Evolutionary conservation across 371 early-diverging fungal genomes (phyloP), one percentile per base, ranked within the genome.

Genomic region (Capillidium heterosporum): DNA sequence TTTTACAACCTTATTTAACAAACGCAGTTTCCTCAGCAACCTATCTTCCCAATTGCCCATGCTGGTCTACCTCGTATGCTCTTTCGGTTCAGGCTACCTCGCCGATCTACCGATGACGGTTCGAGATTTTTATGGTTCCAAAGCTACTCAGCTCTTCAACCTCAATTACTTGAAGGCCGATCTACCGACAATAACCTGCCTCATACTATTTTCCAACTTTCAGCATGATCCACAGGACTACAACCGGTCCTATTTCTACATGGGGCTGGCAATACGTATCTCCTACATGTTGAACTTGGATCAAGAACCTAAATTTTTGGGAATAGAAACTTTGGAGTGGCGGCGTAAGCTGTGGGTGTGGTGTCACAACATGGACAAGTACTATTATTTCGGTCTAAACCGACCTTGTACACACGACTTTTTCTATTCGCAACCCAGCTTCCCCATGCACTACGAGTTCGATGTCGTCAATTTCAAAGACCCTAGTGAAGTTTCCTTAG

Each of bases 311-410:
- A 23, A 21, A 21, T 10, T 2, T 24, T 3, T 48, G 10, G 29
- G 24, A 31, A n/a, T 11, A 24, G 53, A 31, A 15, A 23, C 4
- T 21, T n/a, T 17, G 10, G 53, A 53, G 23, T 32, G n/a, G 21
- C 53, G 53, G 5, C 7, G 53, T 11, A 29, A 35, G 15, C 5
- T 53, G 23, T 53, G 53, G 53, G 5, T 19, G 5, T 53, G 53
- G 53, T 31, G 41, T 13, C 53, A 53, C 23, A 53, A 13, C 53
- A n/a, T 53, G 10, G 53, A 53, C 24, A 53, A 53, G 39, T 35
- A 32, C 23, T 53, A 53, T 35, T 19, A 21, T 19, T 53, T 53
- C 24, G 29, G 53, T 19, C 39, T 53, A 7, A 53, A 53, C 39
- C 31, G 53, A 23, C 53, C 53, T 31, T 53, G 53, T 19, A 53